A percentile compares a stretch with the other conserved stretches of the same genome.
These are phyloP conservation scores for Paraconiothyrium brasiliense DNA, from an alignment of 2,329 filamentous ascomycete species.

Conservation along the genomic window DNA sequence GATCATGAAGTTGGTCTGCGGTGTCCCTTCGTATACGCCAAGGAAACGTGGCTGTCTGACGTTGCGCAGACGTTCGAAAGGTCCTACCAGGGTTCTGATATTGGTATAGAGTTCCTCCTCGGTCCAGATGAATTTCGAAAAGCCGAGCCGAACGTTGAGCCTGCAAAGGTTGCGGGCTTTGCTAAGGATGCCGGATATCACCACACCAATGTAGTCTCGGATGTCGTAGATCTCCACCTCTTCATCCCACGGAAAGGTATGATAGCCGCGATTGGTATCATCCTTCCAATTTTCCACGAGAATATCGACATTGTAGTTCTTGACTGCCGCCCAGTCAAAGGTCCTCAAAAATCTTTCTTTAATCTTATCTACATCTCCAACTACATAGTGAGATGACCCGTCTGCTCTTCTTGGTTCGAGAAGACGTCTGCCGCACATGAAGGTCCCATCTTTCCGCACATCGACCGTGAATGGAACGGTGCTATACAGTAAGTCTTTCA, in stretches of 20 bases:
- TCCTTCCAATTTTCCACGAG: slow-evolving; percentile 37
- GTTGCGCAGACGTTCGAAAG: slow-evolving; percentile 43
- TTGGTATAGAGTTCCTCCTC: slow-evolving; percentile 33
- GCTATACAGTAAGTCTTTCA: slow-evolving; percentile 41
- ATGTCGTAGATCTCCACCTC: slow-evolving; percentile 51
- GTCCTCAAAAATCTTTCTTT: slow-evolving; percentile 36
- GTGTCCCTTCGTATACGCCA: slow-evolving; percentile 35
- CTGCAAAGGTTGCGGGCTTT: slow-evolving; percentile 40
- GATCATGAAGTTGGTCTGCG: slow-evolving; percentile 29
- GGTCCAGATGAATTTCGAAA: slow-evolving; percentile 37
- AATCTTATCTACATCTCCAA: slow-evolving; percentile 27
- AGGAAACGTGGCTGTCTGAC: slow-evolving; percentile 38
- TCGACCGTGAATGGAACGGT: slow-evolving; percentile 42
- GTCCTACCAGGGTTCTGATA: slow-evolving; percentile 36
- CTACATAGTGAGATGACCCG: slow-evolving; percentile 30
- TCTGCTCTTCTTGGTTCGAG: slow-evolving; percentile 41
- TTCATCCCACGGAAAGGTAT: slow-evolving; percentile 36
- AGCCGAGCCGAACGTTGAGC: slow-evolving; percentile 40
- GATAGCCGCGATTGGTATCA: not conserved
- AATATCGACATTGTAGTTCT: slow-evolving; percentile 47
- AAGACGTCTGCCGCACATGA: slow-evolving; percentile 45
- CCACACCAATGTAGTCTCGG: slow-evolving; percentile 44
- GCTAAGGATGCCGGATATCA: slow-evolving; percentile 41
- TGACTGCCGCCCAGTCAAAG: slow-evolving; percentile 42
- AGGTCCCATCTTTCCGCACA: slow-evolving; percentile 42